Conservation (phyloP, 306 rosid species). For the Ormosia semicastrata region DNA sequence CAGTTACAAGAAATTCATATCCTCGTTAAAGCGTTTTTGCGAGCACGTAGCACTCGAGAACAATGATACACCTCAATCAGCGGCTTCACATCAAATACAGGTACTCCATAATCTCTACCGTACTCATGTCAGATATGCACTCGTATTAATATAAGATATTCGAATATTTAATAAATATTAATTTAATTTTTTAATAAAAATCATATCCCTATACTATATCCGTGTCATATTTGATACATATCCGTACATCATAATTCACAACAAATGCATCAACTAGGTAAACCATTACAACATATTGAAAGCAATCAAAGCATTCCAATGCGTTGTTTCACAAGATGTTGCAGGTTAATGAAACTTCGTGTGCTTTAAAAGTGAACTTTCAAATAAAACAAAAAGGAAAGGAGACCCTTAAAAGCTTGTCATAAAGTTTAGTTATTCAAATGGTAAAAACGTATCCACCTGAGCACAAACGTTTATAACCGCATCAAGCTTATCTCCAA, state of each 20-base stretch:
- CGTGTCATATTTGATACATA: too few species aligned
- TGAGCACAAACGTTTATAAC: constrained; percentile 48
- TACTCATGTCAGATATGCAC: too few species aligned
- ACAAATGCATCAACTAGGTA: background rate
- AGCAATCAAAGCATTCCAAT: background rate
- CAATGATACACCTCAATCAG: background rate
- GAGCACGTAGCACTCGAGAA: background rate
- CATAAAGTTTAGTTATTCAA: background rate
- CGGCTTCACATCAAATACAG: background rate
- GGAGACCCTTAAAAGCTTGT: background rate
- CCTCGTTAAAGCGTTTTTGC: constrained; percentile 10
- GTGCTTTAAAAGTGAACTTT: background rate
- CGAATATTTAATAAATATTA: too few species aligned
- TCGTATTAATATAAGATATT: too few species aligned
- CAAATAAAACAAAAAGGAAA: background rate
- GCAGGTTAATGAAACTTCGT: background rate
- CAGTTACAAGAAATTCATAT: background rate
- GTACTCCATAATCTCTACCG: too few species aligned
- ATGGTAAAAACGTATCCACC: constrained; percentile 19
- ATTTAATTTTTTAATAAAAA: too few species aligned
- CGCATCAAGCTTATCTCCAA: constrained; percentile 50
- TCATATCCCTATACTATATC: too few species aligned
- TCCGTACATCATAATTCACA: too few species aligned
- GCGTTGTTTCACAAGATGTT: background rate
- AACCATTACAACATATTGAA: background rate